Base-by-base conservation (phyloP, 2,329 filamentous ascomycete genomes). In the Cryphonectria nitschkei region DNA sequence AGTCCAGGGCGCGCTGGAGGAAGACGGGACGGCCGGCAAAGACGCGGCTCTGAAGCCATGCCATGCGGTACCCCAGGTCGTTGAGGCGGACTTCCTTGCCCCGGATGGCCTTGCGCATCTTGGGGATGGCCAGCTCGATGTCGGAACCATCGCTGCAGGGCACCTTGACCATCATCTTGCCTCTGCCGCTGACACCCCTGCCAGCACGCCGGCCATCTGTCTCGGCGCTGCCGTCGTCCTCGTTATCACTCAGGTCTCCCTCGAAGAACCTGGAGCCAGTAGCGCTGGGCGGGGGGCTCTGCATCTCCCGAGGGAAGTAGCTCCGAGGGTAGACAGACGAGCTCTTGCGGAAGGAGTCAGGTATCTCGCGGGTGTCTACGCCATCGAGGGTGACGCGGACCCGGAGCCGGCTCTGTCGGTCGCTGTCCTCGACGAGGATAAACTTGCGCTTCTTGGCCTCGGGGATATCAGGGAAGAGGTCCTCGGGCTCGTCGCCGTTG, bases 381-480 rank as follows among this genome's bases (percentile, higher is more conserved):
- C 91, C 90, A 78, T 98, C 94, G n/a, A 99, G 89, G 74, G 93
- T 96, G 67, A 98, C 95, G 73, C 95, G 92, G 62, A 98, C 95
- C 22, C 95, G 91, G 1, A 98, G 90, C 58, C 94, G 89, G 66
- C 89, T 91, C 67, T 92, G 92, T 50, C 93, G 91, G 73, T 94
- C 92, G 67, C 89, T 90, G 80, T 98, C 95, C 75, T 98, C 95
- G 39, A 98, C 94, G 13, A 98, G 88, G 75, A 98, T 97, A 81
- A 98, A 98, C 81, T 98, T 98, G 79, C 95, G 92, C 78, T 94
- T 93, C 83, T 97, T 97, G 67, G 92, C 90, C 77, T 96, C 94
- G 1, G 95, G 94, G 67, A 97, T 88, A 75, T 96, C 92, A 65
- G 94, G 93, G 80, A 98, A 98, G 61, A 98, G 88, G 65, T 90